phyloP scores from a whole-genome alignment of 345 rosid species.

The Hibiscus tridactylites region DNA sequence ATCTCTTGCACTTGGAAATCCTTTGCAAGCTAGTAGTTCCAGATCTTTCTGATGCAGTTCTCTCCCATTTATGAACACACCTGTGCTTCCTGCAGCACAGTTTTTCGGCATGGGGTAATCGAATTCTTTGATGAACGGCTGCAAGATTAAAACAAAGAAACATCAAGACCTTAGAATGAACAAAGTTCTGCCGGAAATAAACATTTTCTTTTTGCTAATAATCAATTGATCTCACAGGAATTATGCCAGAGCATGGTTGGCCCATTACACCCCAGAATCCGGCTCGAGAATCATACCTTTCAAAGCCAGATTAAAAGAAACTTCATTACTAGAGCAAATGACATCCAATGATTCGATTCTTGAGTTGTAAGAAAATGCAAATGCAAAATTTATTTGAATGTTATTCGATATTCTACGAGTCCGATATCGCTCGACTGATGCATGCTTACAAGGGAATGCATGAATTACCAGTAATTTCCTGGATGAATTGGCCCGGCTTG shows the following conservation, averaged over 20 bases:
- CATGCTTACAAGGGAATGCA: slow-evolving; percentile 3
- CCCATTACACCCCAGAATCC: slow-evolving; percentile 88
- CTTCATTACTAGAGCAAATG: background rate
- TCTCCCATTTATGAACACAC: slow-evolving; percentile 72
- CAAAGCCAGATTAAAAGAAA: slow-evolving; percentile 2
- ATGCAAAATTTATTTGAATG: no score
- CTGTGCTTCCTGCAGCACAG: slow-evolving; percentile 67
- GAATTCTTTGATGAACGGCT: slow-evolving; percentile 84
- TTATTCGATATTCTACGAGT: background rate
- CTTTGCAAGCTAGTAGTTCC: slow-evolving; percentile 61
- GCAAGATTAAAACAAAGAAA: slow-evolving; percentile 12
- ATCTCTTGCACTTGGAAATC: slow-evolving; percentile 54
- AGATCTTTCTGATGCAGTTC: slow-evolving; percentile 77
- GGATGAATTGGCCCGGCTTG: slow-evolving; percentile 73
- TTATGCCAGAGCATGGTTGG: slow-evolving; percentile 71
- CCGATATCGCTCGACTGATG: background rate
- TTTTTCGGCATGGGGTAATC: slow-evolving; percentile 62
- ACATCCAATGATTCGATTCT: background rate
- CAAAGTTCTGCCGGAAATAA: background rate
- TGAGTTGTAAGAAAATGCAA: no score
- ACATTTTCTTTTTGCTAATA: background rate
- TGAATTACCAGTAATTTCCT: slow-evolving; percentile 65
- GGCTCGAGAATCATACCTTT: slow-evolving; percentile 82
- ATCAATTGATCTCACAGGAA: slow-evolving; percentile 51
- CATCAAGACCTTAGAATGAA: background rate